Conservation (phyloP, 345 rosid genomes). For the Gossypium longicalyx region DNA sequence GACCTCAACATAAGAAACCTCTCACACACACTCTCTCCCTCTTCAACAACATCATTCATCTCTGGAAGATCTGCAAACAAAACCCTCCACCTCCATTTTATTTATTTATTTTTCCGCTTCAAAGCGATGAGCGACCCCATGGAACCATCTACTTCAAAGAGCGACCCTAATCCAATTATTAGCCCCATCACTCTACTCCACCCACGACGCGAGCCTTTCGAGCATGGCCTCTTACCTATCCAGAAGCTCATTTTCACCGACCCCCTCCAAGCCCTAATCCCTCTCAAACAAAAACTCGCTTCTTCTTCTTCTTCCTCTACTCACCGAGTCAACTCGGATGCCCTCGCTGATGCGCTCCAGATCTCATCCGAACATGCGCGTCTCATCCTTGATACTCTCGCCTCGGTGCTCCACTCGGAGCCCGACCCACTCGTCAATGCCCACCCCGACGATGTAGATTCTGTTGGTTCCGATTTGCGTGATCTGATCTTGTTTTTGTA, state of each 20-base stretch:
- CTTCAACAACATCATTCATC: constrained; percentile 9
- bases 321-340: constrained; percentile 56
- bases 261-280: constrained; percentile 72
- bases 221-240: constrained; percentile 95
- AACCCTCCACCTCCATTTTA: constrained; percentile 17
- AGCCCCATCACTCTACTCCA: constrained; percentile 53
- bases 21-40: neutral
- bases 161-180: constrained; percentile 37
- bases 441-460: constrained; percentile 46
- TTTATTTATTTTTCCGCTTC: neutral
- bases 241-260: constrained; percentile 86
- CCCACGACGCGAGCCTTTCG: constrained; percentile 89
- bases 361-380: constrained; percentile 83
- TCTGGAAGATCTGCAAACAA: constrained; percentile 37
- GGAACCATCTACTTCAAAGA: constrained; percentile 48
- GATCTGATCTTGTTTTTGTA: constrained; percentile 85
- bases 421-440: constrained; percentile 71
- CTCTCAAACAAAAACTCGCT: constrained; percentile 58
- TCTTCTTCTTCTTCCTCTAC: constrained; percentile 35
- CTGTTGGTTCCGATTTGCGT: constrained; percentile 74
- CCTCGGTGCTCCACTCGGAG: constrained; percentile 78
- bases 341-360: constrained; percentile 76
- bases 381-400: constrained; percentile 80
- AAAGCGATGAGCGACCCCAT: constrained; percentile 47
- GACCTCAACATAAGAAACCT: neutral